Evolutionary conservation across 2,329 filamentous ascomycete genomes (phyloP).

Genomic region (Ceratocystis smalleyi): DNA sequence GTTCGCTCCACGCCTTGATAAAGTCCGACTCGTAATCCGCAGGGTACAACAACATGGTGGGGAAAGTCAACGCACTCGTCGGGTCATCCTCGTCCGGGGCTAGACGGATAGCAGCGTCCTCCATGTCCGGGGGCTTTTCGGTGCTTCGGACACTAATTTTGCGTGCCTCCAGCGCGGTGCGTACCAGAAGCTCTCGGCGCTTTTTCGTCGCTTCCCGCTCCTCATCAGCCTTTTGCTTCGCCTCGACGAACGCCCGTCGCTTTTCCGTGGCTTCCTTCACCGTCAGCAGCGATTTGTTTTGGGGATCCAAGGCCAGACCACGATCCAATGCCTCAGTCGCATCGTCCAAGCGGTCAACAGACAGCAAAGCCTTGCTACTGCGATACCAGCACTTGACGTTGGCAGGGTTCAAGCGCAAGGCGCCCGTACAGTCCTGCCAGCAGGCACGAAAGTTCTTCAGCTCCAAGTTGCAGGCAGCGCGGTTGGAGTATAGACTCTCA

Average conservation of each 20-base stretch:
- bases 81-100: constrained; percentile 46
- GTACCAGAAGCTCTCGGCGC: constrained; percentile 44
- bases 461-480: constrained; percentile 78
- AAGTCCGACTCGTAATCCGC: constrained; percentile 72
- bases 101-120: constrained; percentile 60
- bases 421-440: constrained; percentile 68
- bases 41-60: constrained; percentile 73
- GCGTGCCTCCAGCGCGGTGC: constrained; percentile 51
- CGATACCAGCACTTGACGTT: constrained; percentile 91
- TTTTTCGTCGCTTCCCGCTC: constrained; percentile 40
- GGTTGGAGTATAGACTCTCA: constrained; percentile 69
- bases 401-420: constrained; percentile 58
- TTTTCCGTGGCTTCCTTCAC: constrained; percentile 49
- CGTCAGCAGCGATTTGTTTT: constrained; percentile 49
- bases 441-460: constrained; percentile 77
- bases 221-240: constrained; percentile 38
- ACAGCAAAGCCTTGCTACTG: constrained; percentile 60
- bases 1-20: constrained; percentile 72
- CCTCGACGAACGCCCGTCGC: constrained; percentile 40
- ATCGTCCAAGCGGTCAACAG: constrained; percentile 62
- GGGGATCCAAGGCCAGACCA: constrained; percentile 56
- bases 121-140: constrained; percentile 64
- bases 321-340: constrained; percentile 63
- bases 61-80: constrained; percentile 61
- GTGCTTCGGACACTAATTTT: constrained; percentile 54